Evolutionary conservation across 768 basidiomycete genomes (phyloP).

Genomic region (Leccinum pellstonianum): DNA sequence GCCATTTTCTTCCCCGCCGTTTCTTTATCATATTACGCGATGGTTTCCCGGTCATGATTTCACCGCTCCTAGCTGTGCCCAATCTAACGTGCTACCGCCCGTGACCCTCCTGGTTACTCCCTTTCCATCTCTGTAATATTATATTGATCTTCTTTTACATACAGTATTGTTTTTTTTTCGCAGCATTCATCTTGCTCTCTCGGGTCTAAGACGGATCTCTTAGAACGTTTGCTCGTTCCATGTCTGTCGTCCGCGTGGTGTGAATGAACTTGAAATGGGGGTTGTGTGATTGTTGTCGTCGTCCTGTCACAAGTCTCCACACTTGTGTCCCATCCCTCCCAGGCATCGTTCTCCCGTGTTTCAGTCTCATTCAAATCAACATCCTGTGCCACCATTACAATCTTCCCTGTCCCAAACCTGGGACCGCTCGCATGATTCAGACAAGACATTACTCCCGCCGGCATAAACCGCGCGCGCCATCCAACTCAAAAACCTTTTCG

Average conservation of each 20-base stretch:
- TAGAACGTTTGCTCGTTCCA: conserved; percentile 23
- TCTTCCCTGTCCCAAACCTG: conserved; percentile 7
- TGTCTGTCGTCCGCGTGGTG: conserved; percentile 21
- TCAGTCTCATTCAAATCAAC: conserved; percentile 16
- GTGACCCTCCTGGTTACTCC: conserved; percentile 16
- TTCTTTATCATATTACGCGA: conserved; percentile 29
- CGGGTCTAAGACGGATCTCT: conserved; percentile 34
- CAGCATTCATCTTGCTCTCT: conserved; percentile 20
- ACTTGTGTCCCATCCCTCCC: conserved; percentile 20
- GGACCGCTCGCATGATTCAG: conserved; percentile 8
- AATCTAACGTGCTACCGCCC: conserved; percentile 11
- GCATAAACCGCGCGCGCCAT: conserved; percentile 10
- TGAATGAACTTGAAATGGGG: conserved; percentile 5
- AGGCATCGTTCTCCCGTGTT: conserved; percentile 21
- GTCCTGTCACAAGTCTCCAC: conserved; percentile 12
- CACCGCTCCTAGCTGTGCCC: conserved; percentile 30
- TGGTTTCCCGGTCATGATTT: conserved; percentile 28
- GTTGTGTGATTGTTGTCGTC: conserved; percentile 4
- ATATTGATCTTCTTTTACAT: conserved; percentile 34
- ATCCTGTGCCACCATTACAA: conserved; percentile 2
- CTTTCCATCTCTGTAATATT: conserved; percentile 22
- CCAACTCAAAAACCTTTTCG: background rate
- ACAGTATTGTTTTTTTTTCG: conserved; percentile 19
- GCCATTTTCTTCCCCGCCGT: conserved; percentile 9
- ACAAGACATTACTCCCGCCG: conserved; percentile 14